Evolutionary conservation across 2,329 filamentous ascomycete genomes (phyloP).

Genomic region (Calonectria pteridis): DNA sequence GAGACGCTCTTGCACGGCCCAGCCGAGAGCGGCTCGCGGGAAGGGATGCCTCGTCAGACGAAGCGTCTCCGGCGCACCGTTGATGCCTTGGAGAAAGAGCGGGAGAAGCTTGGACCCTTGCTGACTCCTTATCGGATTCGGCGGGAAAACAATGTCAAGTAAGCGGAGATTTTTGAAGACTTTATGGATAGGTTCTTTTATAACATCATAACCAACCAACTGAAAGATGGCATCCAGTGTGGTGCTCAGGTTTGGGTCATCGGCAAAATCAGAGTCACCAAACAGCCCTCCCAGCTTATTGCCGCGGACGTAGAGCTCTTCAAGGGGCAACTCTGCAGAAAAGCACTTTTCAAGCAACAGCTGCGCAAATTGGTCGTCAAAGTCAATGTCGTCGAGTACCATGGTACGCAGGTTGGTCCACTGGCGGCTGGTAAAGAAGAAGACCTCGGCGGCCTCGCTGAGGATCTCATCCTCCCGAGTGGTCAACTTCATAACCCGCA

Average conservation of each 20-base stretch:
- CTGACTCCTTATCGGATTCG: not conserved
- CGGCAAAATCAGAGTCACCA: not conserved
- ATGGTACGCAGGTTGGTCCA: not conserved
- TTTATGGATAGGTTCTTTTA: not conserved
- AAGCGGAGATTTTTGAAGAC: slow-evolving; percentile 6
- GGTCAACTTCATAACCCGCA: not conserved
- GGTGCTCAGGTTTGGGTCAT: not conserved
- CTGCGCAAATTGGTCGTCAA: slow-evolving; percentile 13
- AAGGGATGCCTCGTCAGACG: slow-evolving; percentile 9
- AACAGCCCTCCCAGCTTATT: not conserved
- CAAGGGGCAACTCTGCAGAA: not conserved
- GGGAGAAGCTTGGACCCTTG: not conserved
- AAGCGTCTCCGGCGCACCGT: slow-evolving; percentile 5
- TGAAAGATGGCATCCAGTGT: not conserved
- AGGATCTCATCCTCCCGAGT: not conserved
- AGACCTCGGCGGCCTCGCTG: not conserved
- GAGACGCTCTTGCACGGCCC: not conserved
- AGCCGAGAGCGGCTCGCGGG: not conserved
- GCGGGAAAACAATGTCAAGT: slow-evolving; percentile 12
- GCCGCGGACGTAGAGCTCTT: slow-evolving; percentile 12
- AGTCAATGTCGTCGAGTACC: slow-evolving; percentile 11
- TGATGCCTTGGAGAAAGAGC: not conserved
- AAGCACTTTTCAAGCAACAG: slow-evolving; percentile 1
- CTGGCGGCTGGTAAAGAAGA: not conserved
- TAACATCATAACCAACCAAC: not conserved